phyloP scores from a whole-genome alignment of 345 rosid genomes.

The sweet orange (Citrus sinensis) region DNA sequence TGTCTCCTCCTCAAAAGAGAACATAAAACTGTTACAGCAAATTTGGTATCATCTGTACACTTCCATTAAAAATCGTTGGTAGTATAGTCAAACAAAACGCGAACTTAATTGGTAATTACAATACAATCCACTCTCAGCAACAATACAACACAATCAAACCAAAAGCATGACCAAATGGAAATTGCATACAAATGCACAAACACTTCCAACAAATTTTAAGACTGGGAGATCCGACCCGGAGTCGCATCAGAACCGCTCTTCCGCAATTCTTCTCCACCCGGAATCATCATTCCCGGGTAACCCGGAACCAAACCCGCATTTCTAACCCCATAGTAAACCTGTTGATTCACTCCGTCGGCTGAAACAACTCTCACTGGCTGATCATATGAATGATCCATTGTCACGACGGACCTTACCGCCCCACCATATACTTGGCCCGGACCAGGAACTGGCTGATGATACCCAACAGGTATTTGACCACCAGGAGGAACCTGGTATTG shows the following conservation, averaged over 20 bases:
- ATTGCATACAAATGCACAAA: not conserved
- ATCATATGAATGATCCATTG: conserved; percentile 42
- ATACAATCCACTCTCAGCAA: too few relatives aligned
- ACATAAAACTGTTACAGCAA: too few relatives aligned
- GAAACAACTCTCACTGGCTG: conserved; percentile 24
- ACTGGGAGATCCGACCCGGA: conserved; percentile 40
- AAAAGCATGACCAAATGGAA: not conserved
- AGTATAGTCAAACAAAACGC: not conserved
- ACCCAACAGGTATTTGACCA: conserved; percentile 64
- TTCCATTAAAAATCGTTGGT: not conserved
- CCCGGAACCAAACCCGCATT: conserved; percentile 46
- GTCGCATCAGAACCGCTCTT: conserved; percentile 42
- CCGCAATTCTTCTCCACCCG: conserved; percentile 53
- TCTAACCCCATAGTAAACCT: conserved; percentile 60
- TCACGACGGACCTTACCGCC: conserved; percentile 38
- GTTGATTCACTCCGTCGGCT: conserved; percentile 51
- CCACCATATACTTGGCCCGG: conserved; percentile 62
- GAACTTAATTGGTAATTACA: not conserved
- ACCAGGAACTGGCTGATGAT: conserved; percentile 49
- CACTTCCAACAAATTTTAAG: not conserved
- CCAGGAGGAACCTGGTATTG: conserved; percentile 37
- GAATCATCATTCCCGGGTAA: conserved; percentile 55
- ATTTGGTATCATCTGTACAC: not conserved
- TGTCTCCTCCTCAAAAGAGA: not conserved
- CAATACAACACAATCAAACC: not conserved